These are phyloP conservation scores for Cryptosporidium sp. DNA, from an alignment of 169 alveolate genomes.

Conservation along the genomic window DNA sequence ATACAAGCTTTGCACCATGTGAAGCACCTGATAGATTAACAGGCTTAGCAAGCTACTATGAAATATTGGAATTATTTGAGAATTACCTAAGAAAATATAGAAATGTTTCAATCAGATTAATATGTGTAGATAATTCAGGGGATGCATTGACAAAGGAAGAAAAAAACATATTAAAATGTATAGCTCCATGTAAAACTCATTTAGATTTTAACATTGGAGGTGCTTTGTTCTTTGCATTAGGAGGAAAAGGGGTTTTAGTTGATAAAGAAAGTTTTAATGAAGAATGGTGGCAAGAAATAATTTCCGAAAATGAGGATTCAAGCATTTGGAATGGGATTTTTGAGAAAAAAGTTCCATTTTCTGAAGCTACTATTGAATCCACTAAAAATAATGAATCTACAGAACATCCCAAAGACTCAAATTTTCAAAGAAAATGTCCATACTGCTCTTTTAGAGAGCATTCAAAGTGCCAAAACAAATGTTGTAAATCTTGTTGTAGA, in stretches of 20 bases:
- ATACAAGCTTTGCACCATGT: constrained; percentile 51
- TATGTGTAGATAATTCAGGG: constrained; percentile 45
- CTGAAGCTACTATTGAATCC: background rate
- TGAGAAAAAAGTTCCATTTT: constrained; percentile 4
- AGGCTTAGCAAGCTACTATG: constrained; percentile 55
- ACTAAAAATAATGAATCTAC: background rate
- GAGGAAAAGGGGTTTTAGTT: constrained; percentile 49
- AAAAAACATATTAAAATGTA: constrained; percentile 29
- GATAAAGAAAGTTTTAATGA: constrained; percentile 7
- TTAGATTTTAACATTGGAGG: constrained; percentile 76
- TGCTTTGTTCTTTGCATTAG: constrained; percentile 57
- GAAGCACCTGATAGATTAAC: constrained; percentile 76
- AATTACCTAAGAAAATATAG: background rate
- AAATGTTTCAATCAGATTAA: constrained; percentile 29
- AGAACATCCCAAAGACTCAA: background rate
- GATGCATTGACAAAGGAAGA: constrained; percentile 10
- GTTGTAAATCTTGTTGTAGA: constrained; percentile 72
- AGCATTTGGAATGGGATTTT: constrained; percentile 35
- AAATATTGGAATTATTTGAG: constrained; percentile 22
- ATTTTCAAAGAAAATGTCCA: constrained; percentile 40
- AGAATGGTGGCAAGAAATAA: constrained; percentile 70
- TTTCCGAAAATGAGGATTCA: background rate
- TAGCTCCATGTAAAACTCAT: constrained; percentile 70
- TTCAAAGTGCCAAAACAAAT: constrained; percentile 54
- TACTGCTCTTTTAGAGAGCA: constrained; percentile 59